These are phyloP conservation scores for Paracoccidioides brasiliensis DNA, from an alignment of 2,329 filamentous ascomycete species.

Conservation along the genomic window DNA sequence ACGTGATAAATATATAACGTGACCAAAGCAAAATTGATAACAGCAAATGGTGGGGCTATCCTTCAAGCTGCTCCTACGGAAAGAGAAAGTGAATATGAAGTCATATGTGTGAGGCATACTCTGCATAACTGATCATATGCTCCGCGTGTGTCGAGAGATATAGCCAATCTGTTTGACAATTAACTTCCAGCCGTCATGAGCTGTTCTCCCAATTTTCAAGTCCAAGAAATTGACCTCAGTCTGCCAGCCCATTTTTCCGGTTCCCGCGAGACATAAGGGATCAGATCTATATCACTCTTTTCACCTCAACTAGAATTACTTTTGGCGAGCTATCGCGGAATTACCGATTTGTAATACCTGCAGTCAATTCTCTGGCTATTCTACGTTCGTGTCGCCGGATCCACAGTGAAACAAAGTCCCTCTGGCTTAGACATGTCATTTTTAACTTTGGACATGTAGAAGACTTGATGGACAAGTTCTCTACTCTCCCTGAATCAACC, in stretches of 20 bases:
- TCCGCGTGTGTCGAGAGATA: too few relatives aligned
- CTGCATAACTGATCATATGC: too few relatives aligned
- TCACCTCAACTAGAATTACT: constrained; percentile 9
- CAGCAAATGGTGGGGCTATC: too few relatives aligned
- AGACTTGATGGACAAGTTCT: constrained; percentile 9
- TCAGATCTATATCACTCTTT: constrained; percentile 9
- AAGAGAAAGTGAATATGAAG: too few relatives aligned
- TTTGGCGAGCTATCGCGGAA: constrained; percentile 1
- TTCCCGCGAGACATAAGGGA: constrained; percentile 10
- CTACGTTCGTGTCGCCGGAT: constrained; percentile 10
- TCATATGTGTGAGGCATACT: too few relatives aligned
- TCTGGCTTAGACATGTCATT: constrained; percentile 8
- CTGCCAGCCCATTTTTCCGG: neutral
- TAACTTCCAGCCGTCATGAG: too few relatives aligned
- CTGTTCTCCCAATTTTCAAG: neutral
- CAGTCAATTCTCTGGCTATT: constrained; percentile 7
- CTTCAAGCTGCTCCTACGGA: too few relatives aligned
- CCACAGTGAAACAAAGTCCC: constrained; percentile 5
- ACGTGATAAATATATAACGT: too few relatives aligned
- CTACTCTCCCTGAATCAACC: constrained; percentile 5
- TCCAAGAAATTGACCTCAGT: neutral
- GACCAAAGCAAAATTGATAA: too few relatives aligned
- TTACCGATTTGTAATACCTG: neutral
- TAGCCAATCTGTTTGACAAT: too few relatives aligned
- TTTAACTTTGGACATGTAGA: constrained; percentile 8